Evolutionary conservation across 441 rosid species (phyloP), one percentile per base, ranked within the genome.

Genomic region (Rhodomyrtus psidioides): DNA sequence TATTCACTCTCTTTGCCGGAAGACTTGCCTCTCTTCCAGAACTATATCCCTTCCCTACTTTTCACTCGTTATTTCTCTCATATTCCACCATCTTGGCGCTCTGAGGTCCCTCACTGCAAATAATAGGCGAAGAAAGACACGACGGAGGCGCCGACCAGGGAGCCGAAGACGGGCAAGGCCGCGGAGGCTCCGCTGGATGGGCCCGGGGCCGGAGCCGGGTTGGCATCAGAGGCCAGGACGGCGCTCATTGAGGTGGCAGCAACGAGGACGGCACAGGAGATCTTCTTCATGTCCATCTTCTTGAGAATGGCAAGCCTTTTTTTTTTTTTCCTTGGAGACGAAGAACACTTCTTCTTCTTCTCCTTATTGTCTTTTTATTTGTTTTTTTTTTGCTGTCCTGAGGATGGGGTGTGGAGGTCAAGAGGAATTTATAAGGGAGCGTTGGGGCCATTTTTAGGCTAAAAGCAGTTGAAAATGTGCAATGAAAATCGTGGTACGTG

Each of bases 71-170:
- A 24, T 39, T 39, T 34, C 79, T 70, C 79, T 39, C 79, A 6
- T 39, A 21, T 70, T 42, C 42, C 6, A 49, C 79, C 79, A 34
- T 65, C 34, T 6, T 6, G 79, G 49, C 49, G 15, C 9, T 65
- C n/a, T 65, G 24, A 34, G 34, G n/a, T 34, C 39, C 15, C 79
- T 70, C 79, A 70, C 9, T 92, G 94, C 90, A 92, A 81, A 92
- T 89, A 93, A 88, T 89, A 90, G 89, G 94, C 91, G 65, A 93
- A 81, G 92, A 95, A 84, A 23, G 97, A 92, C 82, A 91, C 91
- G 82, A 95, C 83, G 49, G 94, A 92, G 86, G 98, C 96, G 21
- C 95, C 97, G 6, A 95, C 88, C 91, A 94, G 84, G 3, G 97
- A 92, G 26, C 95, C 94, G 53, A 92, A 59, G 65, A 88, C 88